Evolutionary conservation across 352 stramenopile genomes (phyloP).

Genomic region (Phytopythium oedochilum): DNA sequence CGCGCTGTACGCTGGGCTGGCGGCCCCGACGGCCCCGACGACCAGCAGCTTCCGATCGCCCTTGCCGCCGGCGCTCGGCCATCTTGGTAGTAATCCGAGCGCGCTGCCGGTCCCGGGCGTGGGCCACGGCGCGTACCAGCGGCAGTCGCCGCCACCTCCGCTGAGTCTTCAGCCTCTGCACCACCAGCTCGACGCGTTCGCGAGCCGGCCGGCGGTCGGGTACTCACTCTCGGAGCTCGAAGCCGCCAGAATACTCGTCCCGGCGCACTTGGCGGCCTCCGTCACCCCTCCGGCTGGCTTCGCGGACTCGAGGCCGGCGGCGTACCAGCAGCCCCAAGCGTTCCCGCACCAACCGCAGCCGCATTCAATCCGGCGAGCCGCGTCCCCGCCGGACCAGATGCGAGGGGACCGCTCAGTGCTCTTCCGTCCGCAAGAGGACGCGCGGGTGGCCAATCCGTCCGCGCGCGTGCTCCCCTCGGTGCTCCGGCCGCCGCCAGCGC

Average conservation of each 20-base stretch:
- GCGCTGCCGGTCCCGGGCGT: not conserved
- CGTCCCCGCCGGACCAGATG: not conserved
- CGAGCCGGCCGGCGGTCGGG: conserved; percentile 1
- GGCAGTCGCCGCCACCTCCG: not conserved
- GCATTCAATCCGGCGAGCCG: not conserved
- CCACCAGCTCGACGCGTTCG: not conserved
- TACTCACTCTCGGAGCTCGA: conserved; percentile 31
- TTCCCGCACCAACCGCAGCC: not conserved
- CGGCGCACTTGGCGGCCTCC: conserved; percentile 2
- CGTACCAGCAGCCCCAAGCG: not conserved
- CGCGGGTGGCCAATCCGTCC: not conserved
- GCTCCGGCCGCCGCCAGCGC: conserved; percentile 3
- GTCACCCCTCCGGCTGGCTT: not conserved
- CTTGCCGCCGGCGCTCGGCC: not conserved
- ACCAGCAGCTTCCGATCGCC: not conserved
- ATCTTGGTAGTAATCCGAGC: too few species aligned
- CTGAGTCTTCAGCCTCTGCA: not conserved
- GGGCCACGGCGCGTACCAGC: not conserved
- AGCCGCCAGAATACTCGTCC: conserved; percentile 22
- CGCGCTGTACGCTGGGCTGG: not conserved
- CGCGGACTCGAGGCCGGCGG: not conserved
- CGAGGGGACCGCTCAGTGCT: not conserved
- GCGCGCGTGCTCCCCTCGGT: conserved; percentile 7
- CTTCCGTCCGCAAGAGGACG: not conserved
- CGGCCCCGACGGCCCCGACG: not conserved